phyloP scores from a whole-genome alignment of 108 stramenopile species.

The Halocafeteria seosinensis region DNA sequence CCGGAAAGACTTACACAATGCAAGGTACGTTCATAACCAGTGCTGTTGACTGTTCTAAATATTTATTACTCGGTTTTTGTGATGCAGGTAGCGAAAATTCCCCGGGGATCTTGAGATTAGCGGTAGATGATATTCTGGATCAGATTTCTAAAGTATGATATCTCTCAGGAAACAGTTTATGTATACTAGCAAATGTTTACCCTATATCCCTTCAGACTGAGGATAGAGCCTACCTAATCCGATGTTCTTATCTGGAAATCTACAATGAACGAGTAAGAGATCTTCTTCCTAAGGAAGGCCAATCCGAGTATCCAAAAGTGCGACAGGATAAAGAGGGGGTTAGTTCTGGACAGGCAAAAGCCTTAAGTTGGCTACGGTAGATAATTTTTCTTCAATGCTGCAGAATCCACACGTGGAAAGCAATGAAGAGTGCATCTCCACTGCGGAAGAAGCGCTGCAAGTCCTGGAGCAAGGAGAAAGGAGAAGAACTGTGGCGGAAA shows the following conservation, averaged over 20 bases:
- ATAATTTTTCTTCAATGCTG: no score
- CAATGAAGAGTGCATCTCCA: constrained; percentile 37
- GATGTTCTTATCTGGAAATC: constrained; percentile 8
- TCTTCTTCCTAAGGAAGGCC: constrained; percentile 5
- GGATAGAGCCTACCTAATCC: no score
- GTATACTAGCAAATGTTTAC: no score
- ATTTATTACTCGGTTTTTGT: no score
- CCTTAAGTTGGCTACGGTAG: no score
- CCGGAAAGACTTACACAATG: constrained; percentile 18
- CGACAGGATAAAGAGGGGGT: neutral
- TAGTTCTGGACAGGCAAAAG: no score
- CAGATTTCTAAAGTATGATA: neutral
- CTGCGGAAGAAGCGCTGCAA: constrained; percentile 45
- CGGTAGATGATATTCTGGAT: neutral
- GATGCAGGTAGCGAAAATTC: neutral
- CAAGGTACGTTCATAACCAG: no score
- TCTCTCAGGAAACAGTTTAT: neutral
- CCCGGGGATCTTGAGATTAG: neutral
- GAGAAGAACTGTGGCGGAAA: constrained; percentile 47
- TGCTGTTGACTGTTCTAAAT: no score
- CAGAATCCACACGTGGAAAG: constrained; percentile 35
- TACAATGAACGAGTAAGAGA: constrained; percentile 13
- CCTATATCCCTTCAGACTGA: no score
- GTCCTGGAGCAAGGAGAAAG: constrained; percentile 53
- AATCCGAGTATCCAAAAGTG: neutral